Evolutionary conservation across 352 stramenopile genomes (phyloP).

Genomic region (Pythium oligandrum): DNA sequence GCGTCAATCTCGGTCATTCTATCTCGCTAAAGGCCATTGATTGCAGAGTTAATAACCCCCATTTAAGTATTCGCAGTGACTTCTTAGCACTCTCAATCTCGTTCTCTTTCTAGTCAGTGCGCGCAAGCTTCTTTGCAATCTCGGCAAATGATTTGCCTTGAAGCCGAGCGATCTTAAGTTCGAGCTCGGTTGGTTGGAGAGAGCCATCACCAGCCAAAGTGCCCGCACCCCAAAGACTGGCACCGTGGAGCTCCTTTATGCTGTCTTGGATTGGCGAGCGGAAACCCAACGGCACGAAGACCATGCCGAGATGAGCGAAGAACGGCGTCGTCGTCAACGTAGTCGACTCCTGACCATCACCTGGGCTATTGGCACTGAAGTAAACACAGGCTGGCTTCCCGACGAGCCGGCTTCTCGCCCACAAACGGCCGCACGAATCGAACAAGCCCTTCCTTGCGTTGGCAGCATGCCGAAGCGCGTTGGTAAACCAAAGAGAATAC

Average conservation of each 20-base stretch:
- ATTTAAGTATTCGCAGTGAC: too few relatives aligned
- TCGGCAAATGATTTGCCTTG: constrained; percentile 60
- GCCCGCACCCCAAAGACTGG: constrained; percentile 45
- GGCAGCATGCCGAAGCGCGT: constrained; percentile 57
- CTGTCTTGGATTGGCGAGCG: constrained; percentile 22
- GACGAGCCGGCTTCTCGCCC: constrained; percentile 41
- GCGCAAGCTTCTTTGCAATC: constrained; percentile 21
- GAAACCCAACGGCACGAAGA: constrained; percentile 64
- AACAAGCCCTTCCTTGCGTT: constrained; percentile 73
- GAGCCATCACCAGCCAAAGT: constrained; percentile 60
- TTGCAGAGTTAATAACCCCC: too few relatives aligned
- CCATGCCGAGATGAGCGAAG: constrained; percentile 68
- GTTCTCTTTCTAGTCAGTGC: too few relatives aligned
- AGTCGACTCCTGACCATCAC: constrained; percentile 69
- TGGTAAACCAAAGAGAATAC: constrained; percentile 69
- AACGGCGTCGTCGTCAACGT: constrained; percentile 52
- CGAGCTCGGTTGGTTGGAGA: constrained; percentile 48
- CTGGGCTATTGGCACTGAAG: constrained; percentile 44
- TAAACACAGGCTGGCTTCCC: constrained; percentile 68
- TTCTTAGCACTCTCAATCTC: too few relatives aligned
- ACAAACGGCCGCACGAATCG: constrained; percentile 61
- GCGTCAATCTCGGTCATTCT: too few relatives aligned
- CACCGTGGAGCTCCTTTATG: constrained; percentile 36
- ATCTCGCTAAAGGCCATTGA: too few relatives aligned
- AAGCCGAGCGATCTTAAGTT: constrained; percentile 41